A percentile compares a stretch with the other conserved stretches of the same genome.
Evolutionary conservation across 2,329 filamentous ascomycete species (phyloP).

Genomic region (Cordyceps cicadae): DNA sequence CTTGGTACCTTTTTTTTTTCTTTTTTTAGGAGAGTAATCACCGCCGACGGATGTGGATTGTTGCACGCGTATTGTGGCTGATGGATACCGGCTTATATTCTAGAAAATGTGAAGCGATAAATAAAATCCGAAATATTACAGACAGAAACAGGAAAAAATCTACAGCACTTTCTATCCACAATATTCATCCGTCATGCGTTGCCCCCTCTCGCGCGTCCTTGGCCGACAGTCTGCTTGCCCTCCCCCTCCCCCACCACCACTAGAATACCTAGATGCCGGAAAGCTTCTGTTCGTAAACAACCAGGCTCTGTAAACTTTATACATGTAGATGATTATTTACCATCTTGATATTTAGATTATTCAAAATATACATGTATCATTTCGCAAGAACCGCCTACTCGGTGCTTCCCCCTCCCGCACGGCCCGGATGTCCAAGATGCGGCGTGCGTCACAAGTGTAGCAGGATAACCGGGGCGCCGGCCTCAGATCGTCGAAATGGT

Average conservation of each 20-base stretch:
- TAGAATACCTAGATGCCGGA: too few species aligned
- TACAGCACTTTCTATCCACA: too few species aligned
- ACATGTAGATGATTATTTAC: neutral
- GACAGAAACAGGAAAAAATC: neutral
- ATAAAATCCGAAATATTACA: neutral
- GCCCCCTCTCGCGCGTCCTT: too few species aligned
- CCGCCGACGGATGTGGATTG: too few species aligned
- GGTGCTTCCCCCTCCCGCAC: neutral
- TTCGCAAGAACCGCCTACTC: neutral
- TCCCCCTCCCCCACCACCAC: too few species aligned
- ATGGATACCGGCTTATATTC: neutral
- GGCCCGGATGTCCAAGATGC: neutral
- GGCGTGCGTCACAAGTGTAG: constrained; percentile 11
- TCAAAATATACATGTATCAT: neutral
- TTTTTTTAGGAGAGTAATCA: too few species aligned
- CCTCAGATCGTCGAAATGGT: neutral
- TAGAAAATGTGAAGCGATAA: neutral
- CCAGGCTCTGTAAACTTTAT: too few species aligned
- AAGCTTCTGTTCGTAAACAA: too few species aligned
- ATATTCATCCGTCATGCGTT: too few species aligned
- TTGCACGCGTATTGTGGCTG: too few species aligned
- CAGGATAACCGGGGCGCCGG: neutral
- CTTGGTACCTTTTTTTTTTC: too few species aligned
- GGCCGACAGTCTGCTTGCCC: too few species aligned
- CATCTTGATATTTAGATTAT: neutral